Conservation (phyloP, 23 red algal species). For the Cyanidiococcus yangmingshanensis region DNA sequence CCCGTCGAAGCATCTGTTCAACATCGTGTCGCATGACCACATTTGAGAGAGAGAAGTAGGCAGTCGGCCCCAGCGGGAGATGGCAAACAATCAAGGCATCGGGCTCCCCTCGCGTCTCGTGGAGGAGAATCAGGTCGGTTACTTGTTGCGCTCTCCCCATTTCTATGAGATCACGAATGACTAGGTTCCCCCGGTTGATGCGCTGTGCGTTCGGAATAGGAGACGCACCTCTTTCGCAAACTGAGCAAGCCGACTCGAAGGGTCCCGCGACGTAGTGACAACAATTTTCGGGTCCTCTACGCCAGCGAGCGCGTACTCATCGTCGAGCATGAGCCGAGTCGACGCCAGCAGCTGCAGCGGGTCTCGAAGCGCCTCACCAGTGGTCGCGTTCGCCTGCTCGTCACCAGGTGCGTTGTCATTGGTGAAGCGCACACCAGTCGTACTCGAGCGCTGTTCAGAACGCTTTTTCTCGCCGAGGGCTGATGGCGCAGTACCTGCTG, state of each 20-base stretch:
- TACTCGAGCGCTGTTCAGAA: too few relatives aligned
- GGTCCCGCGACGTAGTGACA: slow-evolving; percentile 80
- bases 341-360: slow-evolving; percentile 17
- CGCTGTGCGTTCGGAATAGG: slow-evolving; percentile 59
- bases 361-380: neutral
- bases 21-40: slow-evolving; percentile 97
- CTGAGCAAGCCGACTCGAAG: slow-evolving; percentile 65
- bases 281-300: slow-evolving; percentile 46
- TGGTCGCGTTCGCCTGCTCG: neutral
- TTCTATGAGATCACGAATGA: slow-evolving; percentile 53
- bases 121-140: slow-evolving; percentile 69
- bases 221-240: slow-evolving; percentile 96
- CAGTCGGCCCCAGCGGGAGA: slow-evolving; percentile 83
- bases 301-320: slow-evolving; percentile 78
- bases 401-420: neutral
- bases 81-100: slow-evolving; percentile 82
- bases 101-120: slow-evolving; percentile 79
- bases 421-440: too few relatives aligned
- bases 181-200: slow-evolving; percentile 75
- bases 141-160: slow-evolving; percentile 47
- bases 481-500: slow-evolving; percentile 30
- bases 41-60: slow-evolving; percentile 74
- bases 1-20: slow-evolving; percentile 1
- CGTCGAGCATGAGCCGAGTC: slow-evolving; percentile 76
- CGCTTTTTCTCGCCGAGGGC: too few relatives aligned